Base-by-base conservation (phyloP, 306 rosid genomes). In the Vachellia collinsii region DNA sequence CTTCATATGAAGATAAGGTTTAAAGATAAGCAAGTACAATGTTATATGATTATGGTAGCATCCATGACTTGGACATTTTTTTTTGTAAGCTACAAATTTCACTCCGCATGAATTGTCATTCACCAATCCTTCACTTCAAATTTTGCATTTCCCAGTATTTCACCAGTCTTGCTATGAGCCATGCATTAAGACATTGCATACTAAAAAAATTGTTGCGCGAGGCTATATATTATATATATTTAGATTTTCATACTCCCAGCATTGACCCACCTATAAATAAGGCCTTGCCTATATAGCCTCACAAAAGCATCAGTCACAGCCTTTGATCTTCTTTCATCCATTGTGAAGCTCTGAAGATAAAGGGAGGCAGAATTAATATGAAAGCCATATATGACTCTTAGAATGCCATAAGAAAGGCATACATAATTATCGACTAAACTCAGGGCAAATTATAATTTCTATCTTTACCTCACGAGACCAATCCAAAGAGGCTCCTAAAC, bases 301-400 rank as follows among this genome's bases (percentile, higher is more conserved):
- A 93, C 94, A 87, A 95, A 95, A 86, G 94, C 99, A 88, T 93
- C 98, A 10, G 91, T 91, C 81, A 95, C 99, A 78, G 93, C 99
- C 82, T 46, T 88, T 29, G 96, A 90, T 85, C 98, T 89, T 84
- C 78, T 83, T 72, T 93, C 98, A 63, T 95, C 99, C 99, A 95
- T 95, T 71, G 99, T 95, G 85, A 90, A 95, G 91, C 97, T 89
- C 99, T 95, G 81, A 64, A 61, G 74, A 79, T 14, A 80, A 71
- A 34, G 73, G 17, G 8, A 50, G 77, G 20, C 80, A 79, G 44
- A 54, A 73, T 47, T 37, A 61, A 75, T 65, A 39, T 38, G 12
- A 68, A 23, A 38, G 22, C 50, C 50, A 63, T 34, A 58, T 75
- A 53, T 67, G 39, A 70, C 59, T 29, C 63, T 50, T 58, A 69